A percentile compares a stretch with the other conserved stretches of the same genome.
phyloP scores from a whole-genome alignment of 257 asterid species.

The Solanum peruvianum region DNA sequence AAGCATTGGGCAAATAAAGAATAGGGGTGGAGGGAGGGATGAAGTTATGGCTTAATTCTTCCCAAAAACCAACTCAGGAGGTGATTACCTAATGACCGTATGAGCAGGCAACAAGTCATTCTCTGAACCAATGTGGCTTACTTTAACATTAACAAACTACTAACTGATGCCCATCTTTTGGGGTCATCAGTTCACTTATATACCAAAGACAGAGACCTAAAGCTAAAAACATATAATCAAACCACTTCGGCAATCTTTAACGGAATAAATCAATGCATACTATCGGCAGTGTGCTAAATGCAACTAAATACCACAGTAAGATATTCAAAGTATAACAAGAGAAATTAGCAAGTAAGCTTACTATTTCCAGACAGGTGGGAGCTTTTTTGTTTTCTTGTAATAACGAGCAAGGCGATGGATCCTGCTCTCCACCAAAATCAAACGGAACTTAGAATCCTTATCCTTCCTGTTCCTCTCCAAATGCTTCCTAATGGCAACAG shows the following conservation, averaged over 20 bases:
- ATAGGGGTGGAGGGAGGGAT: too few relatives aligned
- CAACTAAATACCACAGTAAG: not conserved
- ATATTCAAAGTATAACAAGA: not conserved
- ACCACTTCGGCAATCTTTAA: not conserved
- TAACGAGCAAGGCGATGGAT: constrained; percentile 92
- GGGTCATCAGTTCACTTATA: not conserved
- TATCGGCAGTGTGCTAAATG: not conserved
- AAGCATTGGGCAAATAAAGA: not conserved
- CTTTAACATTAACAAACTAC: not conserved
- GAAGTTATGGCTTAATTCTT: not conserved
- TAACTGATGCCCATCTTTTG: not conserved
- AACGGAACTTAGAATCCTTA: constrained; percentile 73
- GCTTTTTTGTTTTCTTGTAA: constrained; percentile 94
- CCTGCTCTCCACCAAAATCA: constrained; percentile 90
- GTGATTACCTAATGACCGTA: not conserved
- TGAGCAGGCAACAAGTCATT: not conserved
- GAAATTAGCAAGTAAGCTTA: constrained; percentile 4
- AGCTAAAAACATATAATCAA: not conserved
- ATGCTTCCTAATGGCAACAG: constrained; percentile 81
- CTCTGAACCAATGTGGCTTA: not conserved
- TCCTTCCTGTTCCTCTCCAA: constrained; percentile 91
- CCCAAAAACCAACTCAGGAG: not conserved
- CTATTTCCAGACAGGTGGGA: constrained; percentile 90
- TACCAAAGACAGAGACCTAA: too few relatives aligned
- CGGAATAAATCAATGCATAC: not conserved